phyloP scores from a whole-genome alignment of 2,329 filamentous ascomycete genomes.

The Phialemoniopsis sp. region DNA sequence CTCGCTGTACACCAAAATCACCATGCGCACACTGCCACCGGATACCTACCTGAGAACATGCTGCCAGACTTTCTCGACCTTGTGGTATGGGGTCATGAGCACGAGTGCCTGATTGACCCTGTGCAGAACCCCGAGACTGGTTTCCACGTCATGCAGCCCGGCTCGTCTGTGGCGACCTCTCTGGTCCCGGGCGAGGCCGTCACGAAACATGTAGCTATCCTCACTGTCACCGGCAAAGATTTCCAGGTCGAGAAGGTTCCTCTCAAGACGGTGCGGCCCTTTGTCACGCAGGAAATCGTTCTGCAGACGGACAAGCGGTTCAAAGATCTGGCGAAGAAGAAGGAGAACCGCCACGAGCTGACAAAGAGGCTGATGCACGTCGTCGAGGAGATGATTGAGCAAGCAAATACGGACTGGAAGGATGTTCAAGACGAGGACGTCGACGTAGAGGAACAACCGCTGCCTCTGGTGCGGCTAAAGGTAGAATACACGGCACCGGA shows the following conservation, averaged over 20 bases:
- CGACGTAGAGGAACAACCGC: conserved; percentile 57
- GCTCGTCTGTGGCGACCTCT: conserved; percentile 93
- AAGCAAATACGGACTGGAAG: conserved; percentile 79
- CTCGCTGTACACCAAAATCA: conserved; percentile 97
- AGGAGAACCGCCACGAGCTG: conserved; percentile 78
- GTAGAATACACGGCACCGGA: conserved; percentile 87
- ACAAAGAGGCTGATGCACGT: conserved; percentile 72
- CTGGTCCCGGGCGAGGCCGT: conserved; percentile 86
- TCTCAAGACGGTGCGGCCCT: conserved; percentile 84
- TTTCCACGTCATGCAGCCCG: conserved; percentile 96
- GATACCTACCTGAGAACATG: conserved; percentile 92
- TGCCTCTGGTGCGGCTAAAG: conserved; percentile 83
- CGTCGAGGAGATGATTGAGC: conserved; percentile 81
- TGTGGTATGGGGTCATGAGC: conserved; percentile 95
- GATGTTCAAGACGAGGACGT: conserved; percentile 66
- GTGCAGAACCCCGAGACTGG: conserved; percentile 77
- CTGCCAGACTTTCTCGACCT: conserved; percentile 88
- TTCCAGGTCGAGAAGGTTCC: conserved; percentile 78
- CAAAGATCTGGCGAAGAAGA: conserved; percentile 71
- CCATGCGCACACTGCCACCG: conserved; percentile 83
- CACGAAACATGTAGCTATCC: conserved; percentile 82
- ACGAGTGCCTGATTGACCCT: conserved; percentile 91
- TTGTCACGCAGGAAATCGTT: conserved; percentile 79
- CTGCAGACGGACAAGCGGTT: conserved; percentile 73
- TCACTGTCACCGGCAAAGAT: conserved; percentile 78